These are phyloP conservation scores for Xeromyces bisporus DNA, from an alignment of 495 filamentous ascomycete species.

Conservation along the genomic window DNA sequence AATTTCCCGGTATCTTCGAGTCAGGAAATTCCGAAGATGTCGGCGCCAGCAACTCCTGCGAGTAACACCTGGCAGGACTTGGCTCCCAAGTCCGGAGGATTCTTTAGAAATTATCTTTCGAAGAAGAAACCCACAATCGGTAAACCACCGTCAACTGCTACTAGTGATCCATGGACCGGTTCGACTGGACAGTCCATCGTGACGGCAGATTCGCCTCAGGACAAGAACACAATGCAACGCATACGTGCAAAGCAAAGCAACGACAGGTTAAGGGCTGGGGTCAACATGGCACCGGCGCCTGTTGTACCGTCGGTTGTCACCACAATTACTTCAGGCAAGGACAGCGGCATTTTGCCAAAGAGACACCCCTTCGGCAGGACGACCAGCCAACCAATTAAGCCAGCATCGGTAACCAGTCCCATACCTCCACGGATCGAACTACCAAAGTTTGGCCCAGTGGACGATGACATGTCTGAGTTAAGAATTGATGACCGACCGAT, in stretches of 20 bases:
- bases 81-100: conserved; percentile 4
- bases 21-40: conserved; percentile 13
- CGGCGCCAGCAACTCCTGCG: conserved; percentile 21
- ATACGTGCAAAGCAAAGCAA: conserved; percentile 5
- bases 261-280: conserved; percentile 5
- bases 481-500: conserved; percentile 28
- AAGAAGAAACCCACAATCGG: conserved; percentile 14
- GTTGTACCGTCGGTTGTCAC: conserved; percentile 19
- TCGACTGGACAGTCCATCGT: conserved; percentile 31
- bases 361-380: conserved; percentile 3
- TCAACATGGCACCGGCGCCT: conserved; percentile 4
- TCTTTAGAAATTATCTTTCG: conserved; percentile 12
- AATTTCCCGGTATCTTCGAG: conserved; percentile 6
- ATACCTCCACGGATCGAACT: conserved; percentile 12
- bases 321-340: conserved; percentile 21
- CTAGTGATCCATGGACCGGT: conserved; percentile 33
- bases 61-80: conserved; percentile 9
- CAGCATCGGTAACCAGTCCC: conserved; percentile 3
- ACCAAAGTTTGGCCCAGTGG: conserved; percentile 7
- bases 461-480: conserved; percentile 10
- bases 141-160: conserved; percentile 4
- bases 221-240: too few relatives aligned
- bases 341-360: conserved; percentile 6
- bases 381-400: neutral
- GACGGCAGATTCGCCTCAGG: too few relatives aligned